Evolutionary conservation across 768 basidiomycete species (phyloP).

Genomic region (Dioszegia aurantiaca): DNA sequence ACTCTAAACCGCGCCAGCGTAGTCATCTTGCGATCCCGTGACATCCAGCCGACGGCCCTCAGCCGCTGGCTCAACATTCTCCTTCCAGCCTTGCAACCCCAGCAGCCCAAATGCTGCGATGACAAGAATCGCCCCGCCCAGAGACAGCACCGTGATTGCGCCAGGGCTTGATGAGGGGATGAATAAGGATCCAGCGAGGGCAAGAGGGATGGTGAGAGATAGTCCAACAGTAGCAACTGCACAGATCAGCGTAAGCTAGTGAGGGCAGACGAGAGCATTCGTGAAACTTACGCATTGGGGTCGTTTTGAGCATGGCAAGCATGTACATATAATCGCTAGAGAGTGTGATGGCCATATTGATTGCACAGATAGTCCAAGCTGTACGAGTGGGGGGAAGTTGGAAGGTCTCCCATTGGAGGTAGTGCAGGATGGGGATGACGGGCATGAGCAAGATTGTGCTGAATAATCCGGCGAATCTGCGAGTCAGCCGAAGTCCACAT

Average conservation of each 20-base stretch:
- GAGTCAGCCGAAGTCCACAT: background rate
- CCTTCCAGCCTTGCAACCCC: slow-evolving; percentile 55
- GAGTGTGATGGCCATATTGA: slow-evolving; percentile 78
- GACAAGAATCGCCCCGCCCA: slow-evolving; percentile 74
- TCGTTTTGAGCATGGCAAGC: slow-evolving; percentile 89
- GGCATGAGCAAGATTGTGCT: slow-evolving; percentile 76
- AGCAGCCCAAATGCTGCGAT: slow-evolving; percentile 72
- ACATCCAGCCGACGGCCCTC: background rate
- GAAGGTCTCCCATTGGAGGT: slow-evolving; percentile 68
- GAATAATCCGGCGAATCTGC: slow-evolving; percentile 78
- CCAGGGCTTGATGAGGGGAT: slow-evolving; percentile 56
- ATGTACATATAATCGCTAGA: slow-evolving; percentile 68
- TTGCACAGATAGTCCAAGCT: slow-evolving; percentile 57
- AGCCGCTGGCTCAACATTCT: slow-evolving; percentile 12
- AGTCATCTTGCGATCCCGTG: background rate
- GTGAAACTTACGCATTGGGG: slow-evolving; percentile 59
- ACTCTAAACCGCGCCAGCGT: background rate
- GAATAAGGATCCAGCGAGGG: slow-evolving; percentile 75
- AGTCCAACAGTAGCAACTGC: slow-evolving; percentile 84
- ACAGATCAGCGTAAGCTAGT: slow-evolving; percentile 1
- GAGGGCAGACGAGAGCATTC: too few relatives aligned
- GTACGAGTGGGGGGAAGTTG: slow-evolving; percentile 63
- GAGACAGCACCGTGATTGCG: slow-evolving; percentile 59
- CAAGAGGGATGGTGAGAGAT: slow-evolving; percentile 87
- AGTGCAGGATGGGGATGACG: slow-evolving; percentile 71